These are phyloP conservation scores for Magnusiomyces magnusii DNA, from an alignment of 1,139 yeast genomes.

Conservation along the genomic window DNA sequence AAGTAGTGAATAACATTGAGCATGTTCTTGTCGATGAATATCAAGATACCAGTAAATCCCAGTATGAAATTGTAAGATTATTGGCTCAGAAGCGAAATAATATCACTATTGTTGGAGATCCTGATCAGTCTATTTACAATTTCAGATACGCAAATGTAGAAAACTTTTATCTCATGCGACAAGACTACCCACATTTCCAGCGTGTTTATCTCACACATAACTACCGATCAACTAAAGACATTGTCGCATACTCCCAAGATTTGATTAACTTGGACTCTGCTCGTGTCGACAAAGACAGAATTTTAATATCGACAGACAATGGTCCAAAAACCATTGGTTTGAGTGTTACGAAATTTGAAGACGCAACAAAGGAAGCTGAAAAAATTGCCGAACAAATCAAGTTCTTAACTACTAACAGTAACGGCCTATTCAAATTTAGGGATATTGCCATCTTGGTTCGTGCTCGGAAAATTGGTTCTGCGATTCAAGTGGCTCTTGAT, in stretches of 20 bases:
- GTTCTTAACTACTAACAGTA: slow-evolving; percentile 24
- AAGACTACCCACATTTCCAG: slow-evolving; percentile 36
- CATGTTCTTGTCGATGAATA: slow-evolving; percentile 90
- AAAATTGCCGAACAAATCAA: slow-evolving; percentile 50
- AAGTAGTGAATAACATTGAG: slow-evolving; percentile 44
- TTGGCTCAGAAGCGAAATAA: slow-evolving; percentile 41
- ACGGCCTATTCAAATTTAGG: slow-evolving; percentile 35
- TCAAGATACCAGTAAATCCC: slow-evolving; percentile 82
- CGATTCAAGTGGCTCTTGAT: slow-evolving; percentile 55
- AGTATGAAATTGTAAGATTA: slow-evolving; percentile 56
- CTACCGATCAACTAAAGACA: slow-evolving; percentile 69
- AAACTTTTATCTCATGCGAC: slow-evolving; percentile 57
- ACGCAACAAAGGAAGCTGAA: slow-evolving; percentile 47
- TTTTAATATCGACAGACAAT: slow-evolving; percentile 6
- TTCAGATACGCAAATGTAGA: slow-evolving; percentile 60
- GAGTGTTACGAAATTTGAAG: slow-evolving; percentile 35
- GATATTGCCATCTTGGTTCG: slow-evolving; percentile 72
- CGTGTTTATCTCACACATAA: slow-evolving; percentile 52
- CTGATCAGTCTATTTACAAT: slow-evolving; percentile 87
- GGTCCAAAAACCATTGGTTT: background rate
- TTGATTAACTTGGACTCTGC: slow-evolving; percentile 56
- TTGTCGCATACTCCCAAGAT: slow-evolving; percentile 56
- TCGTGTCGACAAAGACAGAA: slow-evolving; percentile 14
- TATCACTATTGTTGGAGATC: slow-evolving; percentile 83
- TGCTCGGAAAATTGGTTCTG: slow-evolving; percentile 48